These are phyloP conservation scores for Curvularia sp. DNA, from an alignment of 2,329 filamentous ascomycete species.

Conservation along the genomic window DNA sequence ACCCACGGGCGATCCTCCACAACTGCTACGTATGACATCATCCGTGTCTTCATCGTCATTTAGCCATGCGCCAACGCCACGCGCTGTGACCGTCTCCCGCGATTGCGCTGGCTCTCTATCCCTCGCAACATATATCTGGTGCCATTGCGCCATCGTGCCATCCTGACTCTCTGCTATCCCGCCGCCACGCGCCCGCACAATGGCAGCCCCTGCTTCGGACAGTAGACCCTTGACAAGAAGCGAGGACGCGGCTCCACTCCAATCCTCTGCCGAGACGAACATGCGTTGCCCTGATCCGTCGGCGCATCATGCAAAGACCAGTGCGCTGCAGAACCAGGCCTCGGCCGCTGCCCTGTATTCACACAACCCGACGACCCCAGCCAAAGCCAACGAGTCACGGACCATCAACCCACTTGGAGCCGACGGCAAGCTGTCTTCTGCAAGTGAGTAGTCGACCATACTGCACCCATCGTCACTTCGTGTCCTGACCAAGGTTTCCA, in stretches of 20 bases:
- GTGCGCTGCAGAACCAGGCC: constrained; percentile 58
- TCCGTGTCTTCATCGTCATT: constrained; percentile 36
- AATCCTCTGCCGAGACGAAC: constrained; percentile 24
- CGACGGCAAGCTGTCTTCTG: constrained; percentile 65
- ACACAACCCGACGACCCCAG: constrained; percentile 51
- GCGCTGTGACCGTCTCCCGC: constrained; percentile 9
- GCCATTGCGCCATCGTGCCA: background rate
- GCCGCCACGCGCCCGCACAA: constrained; percentile 15
- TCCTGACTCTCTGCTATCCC: background rate
- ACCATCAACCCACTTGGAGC: constrained; percentile 54
- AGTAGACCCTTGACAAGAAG: constrained; percentile 30
- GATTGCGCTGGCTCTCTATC: background rate
- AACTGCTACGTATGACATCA: constrained; percentile 43
- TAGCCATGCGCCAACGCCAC: constrained; percentile 26
- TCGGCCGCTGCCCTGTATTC: constrained; percentile 68
- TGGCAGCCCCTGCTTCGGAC: constrained; percentile 40
- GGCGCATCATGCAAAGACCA: constrained; percentile 48
- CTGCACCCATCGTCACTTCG: background rate
- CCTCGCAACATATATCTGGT: background rate
- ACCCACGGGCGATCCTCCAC: constrained; percentile 28
- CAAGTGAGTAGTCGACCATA: constrained; percentile 56
- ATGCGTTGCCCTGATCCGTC: constrained; percentile 56
- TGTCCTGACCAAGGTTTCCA: constrained; percentile 41
- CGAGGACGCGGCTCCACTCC: constrained; percentile 32
- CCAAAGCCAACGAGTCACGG: constrained; percentile 28